A percentile compares a stretch with the other conserved stretches of the same genome.
These are phyloP conservation scores for Eragrostis nindensis DNA, from an alignment of 176 grass and related monocot genomes.

Conservation along the genomic window DNA sequence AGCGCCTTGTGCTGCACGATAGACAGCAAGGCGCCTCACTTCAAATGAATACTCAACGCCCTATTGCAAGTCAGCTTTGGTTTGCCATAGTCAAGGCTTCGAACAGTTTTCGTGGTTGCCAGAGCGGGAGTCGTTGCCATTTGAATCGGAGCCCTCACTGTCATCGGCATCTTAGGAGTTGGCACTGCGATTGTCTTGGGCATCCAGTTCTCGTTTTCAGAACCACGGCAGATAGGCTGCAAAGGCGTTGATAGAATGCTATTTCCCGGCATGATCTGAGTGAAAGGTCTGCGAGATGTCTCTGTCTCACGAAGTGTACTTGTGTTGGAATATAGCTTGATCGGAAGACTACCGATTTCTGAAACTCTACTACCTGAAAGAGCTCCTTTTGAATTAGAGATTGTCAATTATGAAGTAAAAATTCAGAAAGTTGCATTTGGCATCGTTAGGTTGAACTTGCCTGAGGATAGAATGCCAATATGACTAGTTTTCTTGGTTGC, in stretches of 20 bases:
- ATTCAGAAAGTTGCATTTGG: background rate
- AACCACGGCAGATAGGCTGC: background rate
- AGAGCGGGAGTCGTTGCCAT: constrained; percentile 29
- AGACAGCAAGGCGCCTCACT: constrained; percentile 58
- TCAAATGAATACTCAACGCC: constrained; percentile 62
- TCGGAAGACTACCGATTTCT: constrained; percentile 44
- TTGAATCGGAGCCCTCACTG: constrained; percentile 49
- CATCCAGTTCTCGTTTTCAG: constrained; percentile 53
- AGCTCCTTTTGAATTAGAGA: constrained; percentile 1
- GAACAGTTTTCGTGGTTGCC: constrained; percentile 14
- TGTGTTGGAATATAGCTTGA: constrained; percentile 64
- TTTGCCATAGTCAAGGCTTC: constrained; percentile 40
- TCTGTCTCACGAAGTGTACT: constrained; percentile 45
- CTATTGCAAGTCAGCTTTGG: constrained; percentile 18
- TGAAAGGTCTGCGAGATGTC: constrained; percentile 58
- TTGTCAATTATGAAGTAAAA: background rate
- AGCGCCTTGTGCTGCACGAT: constrained; percentile 39
- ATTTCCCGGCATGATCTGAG: constrained; percentile 40
- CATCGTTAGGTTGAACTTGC: constrained; percentile 40
- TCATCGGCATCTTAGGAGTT: constrained; percentile 45
- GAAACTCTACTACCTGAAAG: constrained; percentile 55
- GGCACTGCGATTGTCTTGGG: constrained; percentile 34
- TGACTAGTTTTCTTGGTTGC: constrained; percentile 52
- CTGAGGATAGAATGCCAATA: constrained; percentile 50
- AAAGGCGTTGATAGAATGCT: constrained; percentile 40